Evolutionary conservation across 345 rosid genomes (phyloP), one percentile per base, ranked within the genome.

Genomic region (Aurinia saxatilis): DNA sequence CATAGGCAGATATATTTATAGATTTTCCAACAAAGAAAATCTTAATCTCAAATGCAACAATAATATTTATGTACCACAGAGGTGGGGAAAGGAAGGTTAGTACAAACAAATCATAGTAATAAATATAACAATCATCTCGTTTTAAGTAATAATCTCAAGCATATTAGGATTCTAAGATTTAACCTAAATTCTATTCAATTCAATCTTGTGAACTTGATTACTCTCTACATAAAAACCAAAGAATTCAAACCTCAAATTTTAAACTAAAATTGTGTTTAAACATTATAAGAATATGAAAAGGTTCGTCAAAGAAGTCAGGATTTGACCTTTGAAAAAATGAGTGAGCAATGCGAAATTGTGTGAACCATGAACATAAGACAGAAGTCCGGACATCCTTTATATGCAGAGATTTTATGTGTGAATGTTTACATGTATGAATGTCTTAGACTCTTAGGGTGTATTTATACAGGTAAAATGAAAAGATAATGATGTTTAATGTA

Each of bases 61-160:
- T 25, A 55, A 46, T 27, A 46, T 66, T 19, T 55, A 29, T 59
- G 14, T 49, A 15, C 13, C 33, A 33, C 14, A 25, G 44, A 60
- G 42, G 42, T 2, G 13, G 7, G 6, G 31, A 38, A 27, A n/a
- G 17, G 49, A 54, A 70, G 6, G 29, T 62, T 62, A 38, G 8
- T 47, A 54, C 57, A 54, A 53, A 29, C 44, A 47, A 47, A 54
- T 46, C 37, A 70, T 54, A 49, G 55, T 62, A 70, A 54, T 21
- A 19, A 46, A 54, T 44, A 69, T 42, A 16, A 11, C 46, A 50
- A 65, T 65, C 44, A 50, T 50, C 11, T 42, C 2, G 17, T 59
- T 27, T 50, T 12, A 42, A 66, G 45, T 21, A 50, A 42, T 16
- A 35, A 50, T 68, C 59, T 31, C 35, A 39, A 13, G 5, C 42